phyloP scores from a whole-genome alignment of 129 eudicot genomes.

The Flaveria trinervia region DNA sequence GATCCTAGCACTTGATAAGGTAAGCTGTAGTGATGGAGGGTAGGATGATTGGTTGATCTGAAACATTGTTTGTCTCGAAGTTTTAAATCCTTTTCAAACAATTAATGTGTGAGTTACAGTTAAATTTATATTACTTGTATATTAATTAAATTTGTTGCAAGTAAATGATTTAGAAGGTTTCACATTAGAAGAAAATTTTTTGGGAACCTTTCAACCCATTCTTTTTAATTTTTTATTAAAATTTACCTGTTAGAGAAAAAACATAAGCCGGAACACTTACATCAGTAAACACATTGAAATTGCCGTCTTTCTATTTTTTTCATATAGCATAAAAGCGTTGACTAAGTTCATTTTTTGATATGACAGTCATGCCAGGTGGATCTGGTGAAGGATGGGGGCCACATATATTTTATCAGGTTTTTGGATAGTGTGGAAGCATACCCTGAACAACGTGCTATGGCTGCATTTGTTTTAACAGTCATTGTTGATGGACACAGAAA shows the following conservation, averaged over 20 bases:
- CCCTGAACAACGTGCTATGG: conserved; percentile 99
- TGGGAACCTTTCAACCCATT: background rate
- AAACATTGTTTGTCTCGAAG: background rate
- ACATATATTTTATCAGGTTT: conserved; percentile 82
- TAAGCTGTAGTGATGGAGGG: conserved; percentile 20
- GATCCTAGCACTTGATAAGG: conserved; percentile 97
- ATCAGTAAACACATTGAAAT: background rate
- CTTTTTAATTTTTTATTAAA: background rate
- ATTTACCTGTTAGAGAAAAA: background rate
- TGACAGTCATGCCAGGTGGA: conserved; percentile 94
- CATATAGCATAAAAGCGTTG: conserved; percentile 3
- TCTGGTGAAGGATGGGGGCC: conserved; percentile 96
- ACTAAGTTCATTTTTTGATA: conserved; percentile 26
- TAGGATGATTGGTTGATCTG: background rate
- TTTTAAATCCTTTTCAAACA: background rate
- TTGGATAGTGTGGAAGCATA: conserved; percentile 89
- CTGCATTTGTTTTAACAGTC: conserved; percentile 98
- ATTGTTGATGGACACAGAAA: conserved; percentile 92
- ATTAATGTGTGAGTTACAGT: background rate
- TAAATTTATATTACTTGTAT: background rate
- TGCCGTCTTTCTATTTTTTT: background rate
- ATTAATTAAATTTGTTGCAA: background rate
- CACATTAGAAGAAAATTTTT: background rate
- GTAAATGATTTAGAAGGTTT: background rate
- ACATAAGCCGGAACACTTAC: background rate